Conservation (phyloP, 73 alveolate genomes). For the Tetrahymena malaccensis region DNA sequence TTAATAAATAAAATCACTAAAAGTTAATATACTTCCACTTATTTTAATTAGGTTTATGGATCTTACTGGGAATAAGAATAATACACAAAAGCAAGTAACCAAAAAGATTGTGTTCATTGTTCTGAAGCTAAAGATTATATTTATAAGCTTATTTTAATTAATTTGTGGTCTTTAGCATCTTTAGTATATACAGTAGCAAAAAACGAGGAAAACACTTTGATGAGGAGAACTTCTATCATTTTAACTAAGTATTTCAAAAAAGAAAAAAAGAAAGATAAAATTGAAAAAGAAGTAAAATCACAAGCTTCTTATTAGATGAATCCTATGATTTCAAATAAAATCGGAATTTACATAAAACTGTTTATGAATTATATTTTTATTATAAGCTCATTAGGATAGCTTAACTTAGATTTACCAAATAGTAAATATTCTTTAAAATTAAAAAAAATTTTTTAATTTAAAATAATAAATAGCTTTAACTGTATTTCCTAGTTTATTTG, state of each 20-base stretch:
- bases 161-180: neutral
- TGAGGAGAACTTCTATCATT: neutral
- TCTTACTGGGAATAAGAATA: neutral
- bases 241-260: neutral
- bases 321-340: neutral
- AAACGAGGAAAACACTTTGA: neutral
- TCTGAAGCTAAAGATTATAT: neutral
- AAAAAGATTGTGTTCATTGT: neutral
- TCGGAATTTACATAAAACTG: conserved; percentile 1
- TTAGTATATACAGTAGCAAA: neutral
- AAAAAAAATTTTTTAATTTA: too few species aligned
- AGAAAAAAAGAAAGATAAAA: too few species aligned
- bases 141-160: too few species aligned
- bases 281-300: too few species aligned
- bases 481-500: conserved; percentile 3
- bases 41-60: neutral
- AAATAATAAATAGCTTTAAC: neutral
- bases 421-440: neutral
- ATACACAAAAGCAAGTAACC: neutral
- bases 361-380: conserved; percentile 3
- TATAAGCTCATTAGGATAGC: neutral
- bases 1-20: too few species aligned
- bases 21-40: neutral
- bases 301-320: too few species aligned
- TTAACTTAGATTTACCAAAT: neutral